A percentile compares a stretch with the other conserved stretches of the same genome.
These are phyloP conservation scores for Pseudoneurospora amorphoporcata DNA, from an alignment of 495 filamentous ascomycete species.

Conservation along the genomic window DNA sequence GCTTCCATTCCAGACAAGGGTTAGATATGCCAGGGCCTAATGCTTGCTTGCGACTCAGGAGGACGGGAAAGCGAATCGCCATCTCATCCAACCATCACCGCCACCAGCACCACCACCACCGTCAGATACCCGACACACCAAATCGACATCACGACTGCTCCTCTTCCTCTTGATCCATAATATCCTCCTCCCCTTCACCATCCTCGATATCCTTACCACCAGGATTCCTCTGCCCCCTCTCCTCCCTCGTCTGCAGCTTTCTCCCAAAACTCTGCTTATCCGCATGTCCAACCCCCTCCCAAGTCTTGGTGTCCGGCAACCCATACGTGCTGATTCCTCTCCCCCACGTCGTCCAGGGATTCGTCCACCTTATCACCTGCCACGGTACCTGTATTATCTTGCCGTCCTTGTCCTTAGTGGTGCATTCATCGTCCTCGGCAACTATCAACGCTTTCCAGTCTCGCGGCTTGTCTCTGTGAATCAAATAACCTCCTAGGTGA, in stretches of 20 bases:
- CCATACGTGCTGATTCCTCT: conserved; percentile 24
- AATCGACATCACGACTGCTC: conserved; percentile 2
- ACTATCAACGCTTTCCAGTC: conserved; percentile 20
- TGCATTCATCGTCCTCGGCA: background rate
- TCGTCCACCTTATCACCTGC: conserved; percentile 19
- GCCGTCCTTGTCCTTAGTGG: background rate
- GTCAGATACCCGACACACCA: background rate
- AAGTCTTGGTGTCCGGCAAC: conserved; percentile 24
- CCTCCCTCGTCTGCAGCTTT: conserved; percentile 9
- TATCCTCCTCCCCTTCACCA: background rate
- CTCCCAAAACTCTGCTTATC: conserved; percentile 19
- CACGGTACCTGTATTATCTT: conserved; percentile 13
- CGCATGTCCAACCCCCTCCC: conserved; percentile 23
- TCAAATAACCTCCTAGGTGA: conserved; percentile 21
- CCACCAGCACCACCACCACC: background rate
- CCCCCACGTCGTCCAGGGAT: conserved; percentile 25
- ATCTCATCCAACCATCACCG: background rate
- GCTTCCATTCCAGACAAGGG: background rate
- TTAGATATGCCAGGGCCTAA: background rate
- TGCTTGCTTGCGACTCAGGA: background rate
- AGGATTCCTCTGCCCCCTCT: conserved; percentile 1
- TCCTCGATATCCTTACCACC: background rate
- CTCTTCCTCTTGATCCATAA: background rate
- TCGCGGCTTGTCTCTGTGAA: conserved; percentile 24
- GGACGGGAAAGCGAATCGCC: background rate